phyloP scores from a whole-genome alignment of 352 stramenopile species.

The Halophytophthora polymorphica region DNA sequence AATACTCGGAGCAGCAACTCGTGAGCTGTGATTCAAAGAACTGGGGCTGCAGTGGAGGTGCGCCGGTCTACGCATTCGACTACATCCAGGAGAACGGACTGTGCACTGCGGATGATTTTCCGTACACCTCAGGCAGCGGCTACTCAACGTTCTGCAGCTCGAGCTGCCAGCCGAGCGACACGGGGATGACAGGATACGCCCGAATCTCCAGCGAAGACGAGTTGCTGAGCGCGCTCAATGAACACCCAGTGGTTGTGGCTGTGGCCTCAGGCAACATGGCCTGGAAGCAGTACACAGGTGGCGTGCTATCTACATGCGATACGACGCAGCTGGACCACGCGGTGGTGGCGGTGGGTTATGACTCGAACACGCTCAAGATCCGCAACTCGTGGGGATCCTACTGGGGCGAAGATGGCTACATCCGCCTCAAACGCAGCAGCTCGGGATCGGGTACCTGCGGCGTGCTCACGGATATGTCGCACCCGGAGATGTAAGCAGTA shows the following conservation, averaged over 20 bases:
- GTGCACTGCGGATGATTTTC: conserved; percentile 59
- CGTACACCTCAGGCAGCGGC: conserved; percentile 53
- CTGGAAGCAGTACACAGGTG: conserved; percentile 95
- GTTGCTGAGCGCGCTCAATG: conserved; percentile 78
- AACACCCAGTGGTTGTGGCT: conserved; percentile 90
- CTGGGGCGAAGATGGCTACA: conserved; percentile 93
- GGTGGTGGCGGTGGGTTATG: conserved; percentile 94
- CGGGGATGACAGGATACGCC: conserved; percentile 41
- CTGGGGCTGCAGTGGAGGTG: conserved; percentile 80
- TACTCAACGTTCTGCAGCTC: conserved; percentile 15
- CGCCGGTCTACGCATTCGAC: conserved; percentile 84
- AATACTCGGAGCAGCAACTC: conserved; percentile 91
- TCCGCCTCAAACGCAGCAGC: conserved; percentile 79
- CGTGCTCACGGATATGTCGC: conserved; percentile 45
- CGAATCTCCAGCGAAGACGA: conserved; percentile 61
- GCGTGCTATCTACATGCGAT: conserved; percentile 74
- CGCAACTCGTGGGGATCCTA: conserved; percentile 95
- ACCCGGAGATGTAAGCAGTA: conserved; percentile 25
- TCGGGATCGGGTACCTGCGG: conserved; percentile 36
- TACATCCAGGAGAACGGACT: conserved; percentile 88
- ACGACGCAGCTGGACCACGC: conserved; percentile 93
- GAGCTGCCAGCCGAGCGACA: conserved; percentile 13
- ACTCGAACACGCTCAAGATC: conserved; percentile 84
- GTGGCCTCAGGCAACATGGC: conserved; percentile 90
- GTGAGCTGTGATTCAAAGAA: conserved; percentile 79